Conservation (phyloP, 768 basidiomycete species). For the Russula compacta region DNA sequence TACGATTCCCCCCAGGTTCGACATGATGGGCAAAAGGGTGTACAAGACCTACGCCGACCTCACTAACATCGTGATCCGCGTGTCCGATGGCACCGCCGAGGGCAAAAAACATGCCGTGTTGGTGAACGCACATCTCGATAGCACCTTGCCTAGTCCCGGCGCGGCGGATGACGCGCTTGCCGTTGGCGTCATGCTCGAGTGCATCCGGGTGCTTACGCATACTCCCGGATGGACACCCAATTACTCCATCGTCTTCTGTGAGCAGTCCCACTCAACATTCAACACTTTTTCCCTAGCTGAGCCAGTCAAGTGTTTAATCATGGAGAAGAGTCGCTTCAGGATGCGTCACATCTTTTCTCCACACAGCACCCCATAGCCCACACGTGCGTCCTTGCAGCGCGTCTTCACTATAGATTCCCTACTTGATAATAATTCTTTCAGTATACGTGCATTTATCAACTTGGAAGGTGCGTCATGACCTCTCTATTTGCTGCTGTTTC, state of each 20-base stretch:
- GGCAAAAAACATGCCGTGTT: slow-evolving; percentile 79
- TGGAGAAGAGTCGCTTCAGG: slow-evolving; percentile 91
- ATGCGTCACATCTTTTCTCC: slow-evolving; percentile 87
- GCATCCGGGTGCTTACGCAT: slow-evolving; percentile 65
- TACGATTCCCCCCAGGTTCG: slow-evolving; percentile 49
- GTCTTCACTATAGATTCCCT: not conserved
- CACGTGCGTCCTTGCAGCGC: slow-evolving; percentile 40
- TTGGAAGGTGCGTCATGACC: slow-evolving; percentile 56
- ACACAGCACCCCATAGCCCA: slow-evolving; percentile 73
- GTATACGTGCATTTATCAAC: slow-evolving; percentile 81
- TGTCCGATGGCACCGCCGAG: slow-evolving; percentile 64
- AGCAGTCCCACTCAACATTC: slow-evolving; percentile 30
- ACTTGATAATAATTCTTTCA: slow-evolving; percentile 23
- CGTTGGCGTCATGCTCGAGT: slow-evolving; percentile 88
- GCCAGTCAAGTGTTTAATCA: slow-evolving; percentile 74
- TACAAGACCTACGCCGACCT: slow-evolving; percentile 84
- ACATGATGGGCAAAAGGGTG: slow-evolving; percentile 79
- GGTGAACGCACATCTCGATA: slow-evolving; percentile 85
- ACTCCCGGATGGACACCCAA: slow-evolving; percentile 64
- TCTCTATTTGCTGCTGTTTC: not conserved
- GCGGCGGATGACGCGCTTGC: slow-evolving; percentile 84
- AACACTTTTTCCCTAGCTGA: not conserved
- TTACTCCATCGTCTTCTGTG: slow-evolving; percentile 75
- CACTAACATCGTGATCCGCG: slow-evolving; percentile 81
- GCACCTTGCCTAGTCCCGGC: slow-evolving; percentile 81